Evolutionary conservation across 106 monocot genomes (phyloP).

Genomic region (Amphibolis antarctica): DNA sequence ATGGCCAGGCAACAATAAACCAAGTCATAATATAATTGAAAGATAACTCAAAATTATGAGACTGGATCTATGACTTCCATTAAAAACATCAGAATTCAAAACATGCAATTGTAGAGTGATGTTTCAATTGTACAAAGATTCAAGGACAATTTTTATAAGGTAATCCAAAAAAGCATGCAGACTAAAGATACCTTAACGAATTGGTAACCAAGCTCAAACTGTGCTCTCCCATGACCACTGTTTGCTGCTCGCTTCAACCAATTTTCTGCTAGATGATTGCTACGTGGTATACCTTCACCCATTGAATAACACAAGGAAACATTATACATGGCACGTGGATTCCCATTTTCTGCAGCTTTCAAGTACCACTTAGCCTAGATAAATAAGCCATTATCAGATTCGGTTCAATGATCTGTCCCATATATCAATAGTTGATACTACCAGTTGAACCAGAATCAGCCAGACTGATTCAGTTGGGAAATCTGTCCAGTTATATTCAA

Average conservation of each 20-base stretch:
- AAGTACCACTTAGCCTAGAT: slow-evolving; percentile 54
- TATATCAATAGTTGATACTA: no score
- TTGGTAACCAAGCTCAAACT: slow-evolving; percentile 22
- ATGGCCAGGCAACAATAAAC: no score
- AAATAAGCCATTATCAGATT: slow-evolving; percentile 1
- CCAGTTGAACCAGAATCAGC: no score
- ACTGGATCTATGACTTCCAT: not conserved
- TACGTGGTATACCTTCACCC: slow-evolving; percentile 31
- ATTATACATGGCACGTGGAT: slow-evolving; percentile 67
- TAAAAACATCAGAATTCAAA: no score
- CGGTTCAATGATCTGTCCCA: not conserved
- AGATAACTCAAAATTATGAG: no score
- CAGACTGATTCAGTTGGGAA: no score
- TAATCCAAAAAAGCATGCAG: not conserved
- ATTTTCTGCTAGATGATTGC: slow-evolving; percentile 16
- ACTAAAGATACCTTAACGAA: not conserved
- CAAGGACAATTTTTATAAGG: not conserved
- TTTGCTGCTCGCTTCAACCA: slow-evolving; percentile 62
- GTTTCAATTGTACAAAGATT: not conserved
- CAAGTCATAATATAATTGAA: no score
- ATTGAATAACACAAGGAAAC: slow-evolving; percentile 44
- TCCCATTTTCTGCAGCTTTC: slow-evolving; percentile 57
- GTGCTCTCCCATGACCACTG: slow-evolving; percentile 43
- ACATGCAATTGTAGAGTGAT: no score
- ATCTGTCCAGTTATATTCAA: no score